Evolutionary conservation across 1,284 basidiomycete species (phyloP), one percentile per base, ranked within the genome.

Genomic region (Cryptococcus jaspeensis): DNA sequence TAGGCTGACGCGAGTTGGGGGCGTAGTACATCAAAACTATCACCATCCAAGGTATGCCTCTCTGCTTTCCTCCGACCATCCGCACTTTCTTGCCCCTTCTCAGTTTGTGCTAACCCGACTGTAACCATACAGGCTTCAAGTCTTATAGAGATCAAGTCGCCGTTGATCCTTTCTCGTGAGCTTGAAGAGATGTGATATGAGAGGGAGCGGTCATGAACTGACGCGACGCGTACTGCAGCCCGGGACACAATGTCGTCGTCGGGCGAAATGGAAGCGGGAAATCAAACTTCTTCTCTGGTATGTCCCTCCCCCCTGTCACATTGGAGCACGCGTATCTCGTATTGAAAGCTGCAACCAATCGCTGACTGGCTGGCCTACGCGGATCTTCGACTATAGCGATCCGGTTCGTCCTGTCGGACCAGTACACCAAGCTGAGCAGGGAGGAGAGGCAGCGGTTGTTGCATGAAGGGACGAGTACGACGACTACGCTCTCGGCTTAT

Each of bases 341-440:
- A n/a, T n/a, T n/a, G n/a, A n/a, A n/a, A n/a, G n/a, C n/a, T n/a
- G n/a, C n/a, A n/a, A n/a, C 50, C 12, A 32, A 32, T 48, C 25
- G 12, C 46, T 54, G 54, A 42, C 58, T 56, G 7, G 53, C 13
- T 28, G 22, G 8, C 18, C 18, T 25, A 6, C 20, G 6, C 44
- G n/a, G 23, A 46, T 16, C 44, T 11, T 13, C 23, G 16, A 12
- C 18, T 9, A 16, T 46, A 90, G 92, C 94, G 18, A 96, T 98
- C 70, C 89, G 95, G 9, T 99, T 99, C 70, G 95, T 99, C 3
- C 83, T 99, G 7, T 94, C 92, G 6, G 96, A 99, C 80, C 93
- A 94, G 25, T 98, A 99, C 72, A 94, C 92, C 0, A 94, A 91
- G 39, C 90, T 99, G 87, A 87, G 88, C 11, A 84, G 91, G 47